Base-by-base conservation (phyloP, 805 yeast genomes). In the Candida suzukii region DNA sequence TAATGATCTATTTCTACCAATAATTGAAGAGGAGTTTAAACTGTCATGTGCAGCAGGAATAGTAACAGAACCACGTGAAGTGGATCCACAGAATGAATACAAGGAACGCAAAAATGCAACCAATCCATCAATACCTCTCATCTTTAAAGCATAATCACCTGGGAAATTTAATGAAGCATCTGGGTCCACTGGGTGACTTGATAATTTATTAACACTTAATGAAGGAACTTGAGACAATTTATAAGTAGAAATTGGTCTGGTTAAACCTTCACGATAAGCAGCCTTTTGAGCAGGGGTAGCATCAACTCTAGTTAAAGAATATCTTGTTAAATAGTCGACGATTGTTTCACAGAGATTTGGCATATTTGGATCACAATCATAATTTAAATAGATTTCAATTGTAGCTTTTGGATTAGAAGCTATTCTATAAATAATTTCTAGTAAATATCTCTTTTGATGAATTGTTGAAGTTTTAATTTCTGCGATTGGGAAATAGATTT, bases 311-410 rank as follows among this genome's bases (percentile, higher is more conserved):
- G 82, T 70, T 29, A 86, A 65, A 0, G 96, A 81, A 45, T 72
- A 70, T 58, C 68, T 81, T 54, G 88, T 83, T 48, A 93, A 69
- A 50, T 83, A 81, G 49, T 88, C 90, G 40, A 88, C 77, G 34
- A 88, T 69, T 39, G 78, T 71, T 62, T 93, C 99, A 62, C 90
- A 87, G 38, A 90, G 70, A 58, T 93, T 93, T 30, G 93, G 84
- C 71, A 81, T 75, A 2, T 75, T 64, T 26, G 78, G 67, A 58
- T 88, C 96, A 68, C 99, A 93, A 61, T 93, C 99, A 60, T 93
- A 95, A 62, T 93, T 93, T 54, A 93, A 72, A 57, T 91, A 93
- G 44, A 93, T 78, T 64, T 93, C 99, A 44, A 95, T 87, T 46
- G 95, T 67, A 17, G 95, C 82, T 46, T 95, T 74, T 35, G 98